Conservation (phyloP, 192 early-diverging fungal genomes). For the Bifiguratus adelaidae region DNA sequence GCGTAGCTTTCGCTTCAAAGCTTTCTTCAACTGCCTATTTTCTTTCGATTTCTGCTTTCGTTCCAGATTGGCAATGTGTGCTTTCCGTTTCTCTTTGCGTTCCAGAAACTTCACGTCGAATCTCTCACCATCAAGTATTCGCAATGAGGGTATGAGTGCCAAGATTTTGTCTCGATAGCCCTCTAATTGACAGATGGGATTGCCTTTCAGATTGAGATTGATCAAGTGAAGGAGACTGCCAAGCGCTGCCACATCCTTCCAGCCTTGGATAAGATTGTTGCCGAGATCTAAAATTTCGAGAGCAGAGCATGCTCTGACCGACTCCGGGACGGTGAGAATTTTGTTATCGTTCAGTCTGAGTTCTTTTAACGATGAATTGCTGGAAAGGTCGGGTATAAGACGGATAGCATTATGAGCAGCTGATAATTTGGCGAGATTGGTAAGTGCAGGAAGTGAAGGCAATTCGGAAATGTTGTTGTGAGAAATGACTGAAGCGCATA, state of each 20-base stretch:
- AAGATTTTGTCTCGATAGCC: slow-evolving; percentile 50
- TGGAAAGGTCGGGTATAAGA: slow-evolving; percentile 54
- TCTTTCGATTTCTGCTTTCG: slow-evolving; percentile 23
- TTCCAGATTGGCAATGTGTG: slow-evolving; percentile 25
- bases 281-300: slow-evolving; percentile 70
- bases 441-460: slow-evolving; percentile 38
- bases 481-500: slow-evolving; percentile 43
- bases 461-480: slow-evolving; percentile 59
- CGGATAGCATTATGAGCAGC: slow-evolving; percentile 61
- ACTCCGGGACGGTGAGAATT: slow-evolving; percentile 45
- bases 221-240: slow-evolving; percentile 35
- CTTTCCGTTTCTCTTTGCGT: slow-evolving; percentile 48
- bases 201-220: slow-evolving; percentile 65
- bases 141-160: slow-evolving; percentile 43
- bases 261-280: slow-evolving; percentile 49
- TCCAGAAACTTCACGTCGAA: slow-evolving; percentile 66
- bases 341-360: slow-evolving; percentile 70
- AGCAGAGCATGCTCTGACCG: slow-evolving; percentile 31
- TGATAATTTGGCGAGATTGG: slow-evolving; percentile 65
- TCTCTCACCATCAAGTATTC: slow-evolving; percentile 62
- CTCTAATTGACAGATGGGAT: slow-evolving; percentile 39
- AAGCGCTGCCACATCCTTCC: slow-evolving; percentile 46
- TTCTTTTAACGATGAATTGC: slow-evolving; percentile 50
- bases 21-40: slow-evolving; percentile 23
- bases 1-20: slow-evolving; percentile 29